Evolutionary conservation across 2,329 filamentous ascomycete species (phyloP).

Genomic region (Chrysoporthe austroafricana): DNA sequence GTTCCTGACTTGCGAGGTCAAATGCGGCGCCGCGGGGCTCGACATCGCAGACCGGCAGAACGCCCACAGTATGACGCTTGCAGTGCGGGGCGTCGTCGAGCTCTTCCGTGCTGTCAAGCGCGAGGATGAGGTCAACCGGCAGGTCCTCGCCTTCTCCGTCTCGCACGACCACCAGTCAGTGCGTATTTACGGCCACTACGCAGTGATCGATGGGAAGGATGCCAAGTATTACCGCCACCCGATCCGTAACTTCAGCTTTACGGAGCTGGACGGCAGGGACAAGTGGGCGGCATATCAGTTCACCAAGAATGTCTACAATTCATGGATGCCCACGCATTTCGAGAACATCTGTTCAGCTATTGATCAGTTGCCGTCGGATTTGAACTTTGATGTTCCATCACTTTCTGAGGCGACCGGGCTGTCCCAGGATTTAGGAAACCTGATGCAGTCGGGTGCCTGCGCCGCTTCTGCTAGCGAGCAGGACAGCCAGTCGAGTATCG

Average conservation of each 20-base stretch:
- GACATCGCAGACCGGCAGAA: slow-evolving; percentile 45
- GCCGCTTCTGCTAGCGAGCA: too few species aligned
- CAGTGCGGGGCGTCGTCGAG: slow-evolving; percentile 43
- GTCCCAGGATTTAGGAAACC: too few species aligned
- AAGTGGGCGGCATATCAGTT: neutral
- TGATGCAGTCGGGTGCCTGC: too few species aligned
- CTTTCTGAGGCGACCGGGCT: too few species aligned
- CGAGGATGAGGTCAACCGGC: slow-evolving; percentile 42
- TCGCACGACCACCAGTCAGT: slow-evolving; percentile 41
- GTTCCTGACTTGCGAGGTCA: slow-evolving; percentile 53
- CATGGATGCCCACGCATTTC: neutral
- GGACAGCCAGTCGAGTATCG: too few species aligned
- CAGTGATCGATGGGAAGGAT: slow-evolving; percentile 38
- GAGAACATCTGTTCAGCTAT: too few species aligned
- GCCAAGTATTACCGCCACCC: neutral
- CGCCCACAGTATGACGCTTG: slow-evolving; percentile 47
- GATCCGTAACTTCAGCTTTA: neutral
- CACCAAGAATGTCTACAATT: neutral
- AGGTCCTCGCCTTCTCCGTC: slow-evolving; percentile 49
- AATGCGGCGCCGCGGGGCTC: slow-evolving; percentile 40
- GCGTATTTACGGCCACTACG: slow-evolving; percentile 46
- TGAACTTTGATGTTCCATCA: too few species aligned
- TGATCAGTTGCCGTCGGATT: too few species aligned
- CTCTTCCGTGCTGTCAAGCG: slow-evolving; percentile 43
- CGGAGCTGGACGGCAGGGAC: neutral